Percentiles rank a stretch among this genome's conserved stretches.
phyloP scores from a whole-genome alignment of 192 early-diverging fungal genomes.

The Rhizoclosmatium sp. region DNA sequence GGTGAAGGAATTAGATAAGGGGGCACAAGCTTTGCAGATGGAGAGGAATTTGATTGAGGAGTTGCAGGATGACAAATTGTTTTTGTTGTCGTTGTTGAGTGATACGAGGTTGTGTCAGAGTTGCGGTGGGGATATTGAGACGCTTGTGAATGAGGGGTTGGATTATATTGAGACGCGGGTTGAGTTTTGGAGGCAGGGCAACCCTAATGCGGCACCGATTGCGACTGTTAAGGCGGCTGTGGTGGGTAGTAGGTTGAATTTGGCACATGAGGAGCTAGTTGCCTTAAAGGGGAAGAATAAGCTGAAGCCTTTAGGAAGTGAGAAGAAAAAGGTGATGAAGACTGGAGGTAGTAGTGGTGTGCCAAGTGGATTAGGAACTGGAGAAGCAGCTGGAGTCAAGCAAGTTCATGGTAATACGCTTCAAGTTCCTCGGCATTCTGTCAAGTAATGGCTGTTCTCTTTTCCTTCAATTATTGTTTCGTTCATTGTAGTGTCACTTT shows the following conservation, averaged over 20 bases:
- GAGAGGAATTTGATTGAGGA: conserved; percentile 57
- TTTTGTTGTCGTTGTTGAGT: conserved; percentile 40
- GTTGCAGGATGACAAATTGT: conserved; percentile 54
- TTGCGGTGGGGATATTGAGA: conserved; percentile 31
- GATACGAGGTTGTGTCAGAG: conserved; percentile 31
- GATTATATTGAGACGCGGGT: conserved; percentile 47
- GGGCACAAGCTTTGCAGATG: conserved; percentile 17
- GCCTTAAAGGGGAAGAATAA: conserved; percentile 9
- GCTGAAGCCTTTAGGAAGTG: neutral
- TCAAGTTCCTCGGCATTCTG: too few relatives aligned
- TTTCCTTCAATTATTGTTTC: neutral
- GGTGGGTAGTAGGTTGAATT: conserved; percentile 18
- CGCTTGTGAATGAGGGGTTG: conserved; percentile 43
- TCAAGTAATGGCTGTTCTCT: neutral
- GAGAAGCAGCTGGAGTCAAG: too few relatives aligned
- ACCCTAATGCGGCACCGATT: conserved; percentile 37
- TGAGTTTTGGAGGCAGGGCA: conserved; percentile 54
- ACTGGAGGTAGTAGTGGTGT: neutral
- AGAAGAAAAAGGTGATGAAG: neutral
- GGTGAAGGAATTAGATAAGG: neutral
- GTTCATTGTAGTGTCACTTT: too few relatives aligned
- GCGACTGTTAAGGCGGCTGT: conserved; percentile 21
- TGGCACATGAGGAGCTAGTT: conserved; percentile 20
- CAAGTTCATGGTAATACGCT: too few relatives aligned
- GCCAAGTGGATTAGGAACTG: too few relatives aligned